These are phyloP conservation scores for Pythium myriotylum DNA, from an alignment of 352 stramenopile genomes.

Conservation along the genomic window DNA sequence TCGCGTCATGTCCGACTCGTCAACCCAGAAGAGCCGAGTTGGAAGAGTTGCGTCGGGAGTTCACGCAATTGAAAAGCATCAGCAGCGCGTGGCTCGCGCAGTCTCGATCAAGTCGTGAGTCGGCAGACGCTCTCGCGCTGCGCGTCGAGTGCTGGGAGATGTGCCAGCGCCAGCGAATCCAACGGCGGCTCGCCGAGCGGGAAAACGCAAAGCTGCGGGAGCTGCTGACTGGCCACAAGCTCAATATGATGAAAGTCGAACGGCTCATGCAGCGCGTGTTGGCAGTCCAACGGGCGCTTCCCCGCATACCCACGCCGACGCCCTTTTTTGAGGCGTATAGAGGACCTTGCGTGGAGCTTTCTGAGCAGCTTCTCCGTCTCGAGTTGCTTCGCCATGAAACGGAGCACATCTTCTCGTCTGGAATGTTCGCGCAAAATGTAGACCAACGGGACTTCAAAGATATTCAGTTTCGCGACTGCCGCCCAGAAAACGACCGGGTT, in stretches of 20 bases:
- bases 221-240: background rate
- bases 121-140: background rate
- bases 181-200: background rate
- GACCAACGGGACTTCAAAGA: background rate
- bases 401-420: background rate
- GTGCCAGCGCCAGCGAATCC: background rate
- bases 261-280: background rate
- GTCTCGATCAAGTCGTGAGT: no score
- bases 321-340: background rate
- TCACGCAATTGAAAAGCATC: no score
- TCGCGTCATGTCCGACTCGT: background rate
- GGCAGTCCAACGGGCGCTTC: no score
- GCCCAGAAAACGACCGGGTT: background rate
- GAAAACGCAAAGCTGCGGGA: background rate
- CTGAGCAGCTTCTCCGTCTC: background rate
- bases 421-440: background rate
- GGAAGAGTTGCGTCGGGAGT: background rate
- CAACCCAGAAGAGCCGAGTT: slow-evolving; percentile 1
- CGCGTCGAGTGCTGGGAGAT: background rate
- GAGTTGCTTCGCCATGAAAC: background rate
- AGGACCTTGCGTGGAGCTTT: background rate
- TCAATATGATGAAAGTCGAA: no score
- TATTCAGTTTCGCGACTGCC: background rate
- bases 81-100: no score
- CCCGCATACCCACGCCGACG: background rate